Base-by-base conservation (phyloP, 768 basidiomycete species). In the Lentinula boryana region DNA sequence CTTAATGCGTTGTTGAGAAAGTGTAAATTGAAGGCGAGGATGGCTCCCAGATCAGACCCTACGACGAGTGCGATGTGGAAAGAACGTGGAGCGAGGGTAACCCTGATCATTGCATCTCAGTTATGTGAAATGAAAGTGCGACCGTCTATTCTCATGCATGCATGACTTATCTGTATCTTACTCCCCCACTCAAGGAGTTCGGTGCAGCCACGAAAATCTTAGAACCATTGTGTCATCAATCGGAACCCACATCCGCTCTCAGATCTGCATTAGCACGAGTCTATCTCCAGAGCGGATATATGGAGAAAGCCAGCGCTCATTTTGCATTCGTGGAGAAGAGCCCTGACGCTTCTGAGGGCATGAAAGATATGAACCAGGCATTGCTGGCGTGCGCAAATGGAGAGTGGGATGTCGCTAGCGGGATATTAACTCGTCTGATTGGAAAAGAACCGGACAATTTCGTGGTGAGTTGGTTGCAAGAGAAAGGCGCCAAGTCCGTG, bases 81-180 rank as follows among this genome's bases (percentile, higher is more conserved):
- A 62, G 91, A 94, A 71, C 83, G 91, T 60, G 85, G 86, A 3
- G 82, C 87, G 15, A 76, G 92, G 53, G 74, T 93, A n/a, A 84
- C 80, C 58, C 70, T 94, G 58, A 91, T 93, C 62, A 80, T 92
- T 51, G 90, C 91, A 1, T 88, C 88, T 38, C 90, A 93, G 72
- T 72, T 93, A 68, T 76, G 91, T 56, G 92, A 94, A 72, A 91
- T 92, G 86, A 91, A 90, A 78, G 91, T 88, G 50, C 21, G 74
- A 60, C 31, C 10, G 21, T 41, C 53, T 18, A 58, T 6, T 38
- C 27, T 40, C 33, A 43, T 27, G 50, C n/a, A 27, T 32, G 56
- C 23, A 35, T 40, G 10, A n/a, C 16, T 44, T 41, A 31, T 38
- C 12, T 38, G 12, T 18, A 23, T 13, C 13, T 50, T 53, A 46